phyloP scores from a whole-genome alignment of 345 rosid genomes.

The Moricandia moricandioides region DNA sequence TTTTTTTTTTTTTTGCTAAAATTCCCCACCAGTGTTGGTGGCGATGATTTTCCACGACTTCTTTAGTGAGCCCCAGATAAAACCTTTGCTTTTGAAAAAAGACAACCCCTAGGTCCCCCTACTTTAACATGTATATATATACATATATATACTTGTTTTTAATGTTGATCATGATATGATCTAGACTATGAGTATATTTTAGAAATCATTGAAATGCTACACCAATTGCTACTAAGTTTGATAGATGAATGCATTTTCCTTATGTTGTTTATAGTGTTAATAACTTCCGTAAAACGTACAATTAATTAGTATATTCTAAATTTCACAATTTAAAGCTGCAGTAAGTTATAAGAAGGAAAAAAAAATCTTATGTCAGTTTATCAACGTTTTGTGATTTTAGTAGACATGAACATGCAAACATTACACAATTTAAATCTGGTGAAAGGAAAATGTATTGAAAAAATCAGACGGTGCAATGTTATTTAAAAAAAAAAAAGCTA shows the following conservation, averaged over 20 bases:
- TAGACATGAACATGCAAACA: background rate
- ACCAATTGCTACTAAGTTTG: background rate
- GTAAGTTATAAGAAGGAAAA: background rate
- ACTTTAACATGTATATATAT: too few relatives aligned
- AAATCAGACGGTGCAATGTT: background rate
- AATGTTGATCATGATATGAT: too few relatives aligned
- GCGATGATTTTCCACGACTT: background rate
- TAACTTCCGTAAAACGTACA: background rate
- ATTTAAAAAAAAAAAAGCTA: background rate
- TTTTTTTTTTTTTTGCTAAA: too few relatives aligned
- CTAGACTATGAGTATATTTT: background rate
- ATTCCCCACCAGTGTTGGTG: too few relatives aligned
- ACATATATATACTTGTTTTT: too few relatives aligned
- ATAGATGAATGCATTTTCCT: background rate
- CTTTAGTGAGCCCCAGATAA: background rate
- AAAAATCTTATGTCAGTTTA: background rate
- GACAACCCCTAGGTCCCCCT: background rate
- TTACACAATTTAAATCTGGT: background rate
- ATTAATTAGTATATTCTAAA: background rate
- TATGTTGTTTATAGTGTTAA: background rate
- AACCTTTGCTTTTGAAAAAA: conserved; percentile 15
- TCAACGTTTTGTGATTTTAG: background rate
- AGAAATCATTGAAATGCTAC: background rate
- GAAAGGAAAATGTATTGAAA: background rate
- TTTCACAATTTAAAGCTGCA: background rate